Evolutionary conservation across 371 early-diverging fungal species (phyloP), one percentile per base, ranked within the genome.

Genomic region (Rhizopus delemar): DNA sequence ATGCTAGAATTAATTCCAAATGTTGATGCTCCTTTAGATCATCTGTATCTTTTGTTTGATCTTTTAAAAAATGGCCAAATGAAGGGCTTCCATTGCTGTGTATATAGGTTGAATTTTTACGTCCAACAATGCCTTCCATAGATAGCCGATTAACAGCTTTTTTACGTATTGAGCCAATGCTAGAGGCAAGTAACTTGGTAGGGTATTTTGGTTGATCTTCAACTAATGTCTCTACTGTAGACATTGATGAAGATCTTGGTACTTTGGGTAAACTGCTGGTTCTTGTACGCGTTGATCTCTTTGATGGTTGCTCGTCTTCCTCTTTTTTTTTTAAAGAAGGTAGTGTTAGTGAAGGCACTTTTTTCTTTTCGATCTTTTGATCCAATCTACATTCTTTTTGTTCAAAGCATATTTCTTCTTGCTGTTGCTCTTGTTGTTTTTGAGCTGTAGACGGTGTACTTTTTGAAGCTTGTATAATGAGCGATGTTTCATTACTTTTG

Each of bases 1-100:
- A 56, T 5, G 80, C 68, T 4, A 80, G 56, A 58, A 84, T 59
- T 7, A 78, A 64, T 3, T 63, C 63, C 4, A 77, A 35, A 29
- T 66, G 36, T n/a, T 59, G 59, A 9, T 51, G 31, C 6, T 52
- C 57, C 28, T 48, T 53, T 29, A 51, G 15, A 3, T 51, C 43
- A 1, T 41, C 35, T 15, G 45, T 34, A 3, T 22, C 34, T 29
- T 56, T 15, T 15, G 56, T 53, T 31, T 56, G 53, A 35, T 66
- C 66, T 57, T 57, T 66, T 8, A 66, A 28, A 15, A 66, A 57
- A 22, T 45, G 35, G 1, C 62, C 57, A 45, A 61, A 66, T 28
- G 38, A 38, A 7, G 48, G 48, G 15, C 41, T 54, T 34, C 34
- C 46, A 3, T 29, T 38, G 28, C 43, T 34, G 31, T 22, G 48